These are phyloP conservation scores for Nicotiana benthamiana DNA, from an alignment of 257 asterid genomes.

Conservation along the genomic window DNA sequence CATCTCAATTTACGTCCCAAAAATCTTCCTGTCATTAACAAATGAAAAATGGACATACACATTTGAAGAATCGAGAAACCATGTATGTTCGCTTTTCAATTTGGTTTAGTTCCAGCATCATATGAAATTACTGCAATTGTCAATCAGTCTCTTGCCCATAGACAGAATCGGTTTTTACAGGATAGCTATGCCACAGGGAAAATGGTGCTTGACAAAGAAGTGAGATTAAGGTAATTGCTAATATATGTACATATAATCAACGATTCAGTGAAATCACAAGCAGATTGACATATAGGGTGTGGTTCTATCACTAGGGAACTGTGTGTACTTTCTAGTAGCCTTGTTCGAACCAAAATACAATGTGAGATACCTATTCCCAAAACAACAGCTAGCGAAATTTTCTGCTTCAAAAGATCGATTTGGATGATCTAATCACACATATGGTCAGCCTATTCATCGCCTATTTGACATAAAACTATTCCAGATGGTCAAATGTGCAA, in stretches of 20 bases:
- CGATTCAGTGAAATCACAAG: neutral
- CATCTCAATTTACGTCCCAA: conserved; percentile 29
- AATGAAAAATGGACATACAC: neutral
- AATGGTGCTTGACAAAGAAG: neutral
- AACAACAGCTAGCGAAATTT: neutral
- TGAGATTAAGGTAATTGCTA: neutral
- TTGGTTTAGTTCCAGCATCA: neutral
- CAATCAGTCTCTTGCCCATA: neutral
- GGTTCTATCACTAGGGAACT: neutral
- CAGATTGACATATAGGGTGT: neutral
- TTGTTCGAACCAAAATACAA: neutral
- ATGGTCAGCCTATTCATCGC: neutral
- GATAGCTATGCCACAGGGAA: neutral
- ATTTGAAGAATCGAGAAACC: neutral
- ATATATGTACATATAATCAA: neutral
- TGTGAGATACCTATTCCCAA: neutral
- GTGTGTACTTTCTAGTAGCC: neutral
- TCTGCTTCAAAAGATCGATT: neutral
- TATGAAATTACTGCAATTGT: neutral
- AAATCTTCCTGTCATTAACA: conserved; percentile 24
- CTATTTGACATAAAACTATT: neutral
- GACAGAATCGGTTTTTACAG: neutral
- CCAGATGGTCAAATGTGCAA: neutral
- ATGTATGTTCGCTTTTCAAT: neutral
- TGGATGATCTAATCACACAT: neutral